Percentiles rank a stretch among this genome's conserved stretches.
Conservation (phyloP, 768 basidiomycete genomes). For the Lanmaoa pseudosensibilis region DNA sequence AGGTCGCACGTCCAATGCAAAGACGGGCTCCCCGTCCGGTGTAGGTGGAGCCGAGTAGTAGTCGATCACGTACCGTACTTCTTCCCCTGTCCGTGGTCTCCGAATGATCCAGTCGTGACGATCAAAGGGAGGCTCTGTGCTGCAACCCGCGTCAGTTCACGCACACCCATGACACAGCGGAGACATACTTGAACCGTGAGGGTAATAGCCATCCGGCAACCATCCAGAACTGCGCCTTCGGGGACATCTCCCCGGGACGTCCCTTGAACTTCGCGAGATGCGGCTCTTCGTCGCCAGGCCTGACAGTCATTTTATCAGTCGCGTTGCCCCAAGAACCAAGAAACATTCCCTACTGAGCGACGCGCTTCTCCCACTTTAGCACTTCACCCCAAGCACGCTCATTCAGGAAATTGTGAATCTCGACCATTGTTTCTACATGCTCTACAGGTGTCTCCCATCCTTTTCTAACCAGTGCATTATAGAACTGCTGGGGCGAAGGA, state of each 20-base stretch:
- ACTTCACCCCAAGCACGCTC: constrained; percentile 97
- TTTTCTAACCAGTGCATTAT: constrained; percentile 93
- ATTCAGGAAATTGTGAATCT: constrained; percentile 97
- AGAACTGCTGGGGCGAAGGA: constrained; percentile 96
- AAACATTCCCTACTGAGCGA: constrained; percentile 25
- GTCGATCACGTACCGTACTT: constrained; percentile 96
- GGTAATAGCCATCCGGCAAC: constrained; percentile 90
- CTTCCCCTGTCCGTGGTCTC: constrained; percentile 72
- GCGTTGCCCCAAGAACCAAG: not conserved
- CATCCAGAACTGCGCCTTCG: constrained; percentile 87
- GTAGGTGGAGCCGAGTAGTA: constrained; percentile 95
- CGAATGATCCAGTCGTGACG: constrained; percentile 97
- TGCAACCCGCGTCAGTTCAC: constrained; percentile 33
- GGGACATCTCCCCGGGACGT: constrained; percentile 88
- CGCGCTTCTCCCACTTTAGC: constrained; percentile 82
- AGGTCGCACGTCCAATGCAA: constrained; percentile 92
- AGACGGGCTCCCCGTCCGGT: constrained; percentile 89
- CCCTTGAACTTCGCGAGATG: constrained; percentile 86
- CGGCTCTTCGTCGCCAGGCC: constrained; percentile 55
- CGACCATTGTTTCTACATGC: constrained; percentile 94
- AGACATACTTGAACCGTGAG: constrained; percentile 79
- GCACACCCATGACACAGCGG: not conserved
- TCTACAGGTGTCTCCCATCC: constrained; percentile 98
- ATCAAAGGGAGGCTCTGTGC: constrained; percentile 92
- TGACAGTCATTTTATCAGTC: constrained; percentile 29